Conservation (phyloP, 352 stramenopile genomes). For the Phytopythium boreale region DNA sequence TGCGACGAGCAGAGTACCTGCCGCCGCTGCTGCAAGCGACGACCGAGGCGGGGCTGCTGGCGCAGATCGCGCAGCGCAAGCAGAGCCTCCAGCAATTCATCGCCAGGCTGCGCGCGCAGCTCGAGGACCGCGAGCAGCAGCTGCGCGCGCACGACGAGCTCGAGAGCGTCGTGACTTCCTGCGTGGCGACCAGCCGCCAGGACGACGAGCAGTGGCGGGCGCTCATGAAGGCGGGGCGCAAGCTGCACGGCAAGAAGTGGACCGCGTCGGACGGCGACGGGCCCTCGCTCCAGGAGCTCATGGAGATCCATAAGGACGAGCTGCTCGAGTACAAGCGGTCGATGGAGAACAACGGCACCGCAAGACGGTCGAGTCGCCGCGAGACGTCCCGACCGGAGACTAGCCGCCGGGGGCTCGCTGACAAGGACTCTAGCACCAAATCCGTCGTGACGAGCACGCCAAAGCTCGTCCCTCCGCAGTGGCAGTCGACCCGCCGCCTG, state of each 20-base stretch:
- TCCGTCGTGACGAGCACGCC: neutral
- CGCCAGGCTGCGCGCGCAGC: constrained; percentile 35
- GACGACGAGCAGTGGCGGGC: constrained; percentile 62
- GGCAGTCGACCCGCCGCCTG: constrained; percentile 54
- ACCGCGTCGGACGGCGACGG: constrained; percentile 29
- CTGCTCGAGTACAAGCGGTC: constrained; percentile 56
- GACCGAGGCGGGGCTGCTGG: constrained; percentile 25
- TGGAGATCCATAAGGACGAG: constrained; percentile 73
- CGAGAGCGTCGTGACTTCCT: constrained; percentile 57
- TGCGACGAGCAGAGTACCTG: constrained; percentile 34
- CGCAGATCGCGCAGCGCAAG: constrained; percentile 59
- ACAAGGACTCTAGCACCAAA: neutral
- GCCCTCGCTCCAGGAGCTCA: constrained; percentile 51
- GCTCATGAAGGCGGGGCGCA: constrained; percentile 62
- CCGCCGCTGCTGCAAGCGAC: constrained; percentile 36
- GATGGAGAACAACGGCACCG: constrained; percentile 9
- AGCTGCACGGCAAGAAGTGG: constrained; percentile 66
- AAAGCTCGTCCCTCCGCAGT: constrained; percentile 36
- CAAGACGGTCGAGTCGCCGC: neutral
- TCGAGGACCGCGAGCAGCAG: constrained; percentile 52
- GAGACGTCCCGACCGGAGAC: constrained; percentile 10
- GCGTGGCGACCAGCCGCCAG: constrained; percentile 39
- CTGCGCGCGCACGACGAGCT: constrained; percentile 62
- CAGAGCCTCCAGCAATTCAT: constrained; percentile 64
- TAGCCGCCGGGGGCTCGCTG: constrained; percentile 1